Conservation (phyloP, 495 filamentous ascomycete species). For the Aspergillus taichungensis region DNA sequence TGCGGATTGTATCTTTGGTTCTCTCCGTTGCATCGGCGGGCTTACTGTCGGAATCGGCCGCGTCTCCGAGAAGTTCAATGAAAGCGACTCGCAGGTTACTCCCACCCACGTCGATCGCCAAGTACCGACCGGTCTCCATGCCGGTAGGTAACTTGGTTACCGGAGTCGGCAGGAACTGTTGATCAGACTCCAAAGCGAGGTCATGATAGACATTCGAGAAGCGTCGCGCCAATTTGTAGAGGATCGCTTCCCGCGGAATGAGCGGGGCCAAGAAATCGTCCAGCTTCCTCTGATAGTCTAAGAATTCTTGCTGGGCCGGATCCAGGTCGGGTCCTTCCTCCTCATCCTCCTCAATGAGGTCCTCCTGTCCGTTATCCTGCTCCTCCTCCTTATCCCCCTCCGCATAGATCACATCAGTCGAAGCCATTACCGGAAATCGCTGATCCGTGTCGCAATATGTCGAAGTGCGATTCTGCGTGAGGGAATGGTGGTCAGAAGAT, state of each 20-base stretch:
- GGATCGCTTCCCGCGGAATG: slow-evolving; percentile 32
- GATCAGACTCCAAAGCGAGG: slow-evolving; percentile 54
- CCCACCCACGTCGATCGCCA: slow-evolving; percentile 76
- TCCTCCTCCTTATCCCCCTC: slow-evolving; percentile 30
- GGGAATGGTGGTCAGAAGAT: no score
- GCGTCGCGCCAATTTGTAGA: slow-evolving; percentile 52
- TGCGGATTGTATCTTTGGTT: slow-evolving; percentile 34
- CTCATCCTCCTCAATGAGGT: slow-evolving; percentile 32
- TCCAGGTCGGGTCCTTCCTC: slow-evolving; percentile 29
- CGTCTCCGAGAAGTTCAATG: slow-evolving; percentile 55
- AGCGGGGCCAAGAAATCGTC: slow-evolving; percentile 35
- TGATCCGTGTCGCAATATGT: not conserved
- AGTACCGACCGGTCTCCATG: slow-evolving; percentile 56
- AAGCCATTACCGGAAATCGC: slow-evolving; percentile 18
- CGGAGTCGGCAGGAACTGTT: slow-evolving; percentile 74
- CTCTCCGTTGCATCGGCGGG: slow-evolving; percentile 28
- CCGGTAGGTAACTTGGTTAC: slow-evolving; percentile 62
- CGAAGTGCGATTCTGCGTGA: no score
- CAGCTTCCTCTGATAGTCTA: slow-evolving; percentile 25
- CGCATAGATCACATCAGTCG: slow-evolving; percentile 18
- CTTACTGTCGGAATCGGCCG: slow-evolving; percentile 25
- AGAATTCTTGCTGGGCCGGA: slow-evolving; percentile 20
- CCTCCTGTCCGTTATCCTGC: slow-evolving; percentile 27
- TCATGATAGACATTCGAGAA: slow-evolving; percentile 52
- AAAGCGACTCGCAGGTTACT: slow-evolving; percentile 75